phyloP scores from a whole-genome alignment of 2,329 filamentous ascomycete genomes.

The Fusarium irregulare region DNA sequence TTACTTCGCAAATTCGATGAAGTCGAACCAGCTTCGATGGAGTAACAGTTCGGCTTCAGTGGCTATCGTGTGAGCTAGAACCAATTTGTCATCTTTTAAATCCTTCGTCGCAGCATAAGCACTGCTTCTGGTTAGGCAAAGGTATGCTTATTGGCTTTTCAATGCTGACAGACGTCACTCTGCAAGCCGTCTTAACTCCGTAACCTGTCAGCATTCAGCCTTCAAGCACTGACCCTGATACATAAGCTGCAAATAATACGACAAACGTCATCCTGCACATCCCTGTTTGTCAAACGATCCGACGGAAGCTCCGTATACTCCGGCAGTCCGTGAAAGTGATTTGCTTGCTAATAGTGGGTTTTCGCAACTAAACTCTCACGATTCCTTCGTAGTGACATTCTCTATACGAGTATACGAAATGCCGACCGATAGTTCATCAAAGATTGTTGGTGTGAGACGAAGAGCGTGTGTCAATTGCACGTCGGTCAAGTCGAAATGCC shows the following conservation, averaged over 20 bases:
- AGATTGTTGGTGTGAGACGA: slow-evolving; percentile 6
- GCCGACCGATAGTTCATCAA: neutral
- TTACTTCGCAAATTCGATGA: neutral
- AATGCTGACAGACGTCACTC: slow-evolving; percentile 1
- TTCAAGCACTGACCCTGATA: neutral
- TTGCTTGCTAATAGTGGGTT: neutral
- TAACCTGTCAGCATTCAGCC: neutral
- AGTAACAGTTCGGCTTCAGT: neutral
- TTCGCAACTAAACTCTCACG: neutral
- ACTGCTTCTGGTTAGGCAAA: no score
- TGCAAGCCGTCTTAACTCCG: neutral
- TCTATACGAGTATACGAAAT: neutral
- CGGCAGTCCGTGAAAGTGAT: neutral
- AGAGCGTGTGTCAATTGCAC: slow-evolving; percentile 33
- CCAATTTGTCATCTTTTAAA: neutral
- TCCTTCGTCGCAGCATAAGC: neutral
- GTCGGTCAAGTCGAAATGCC: slow-evolving; percentile 27
- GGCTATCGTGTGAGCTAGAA: neutral
- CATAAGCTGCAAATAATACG: neutral
- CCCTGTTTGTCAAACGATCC: neutral
- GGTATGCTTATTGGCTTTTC: neutral
- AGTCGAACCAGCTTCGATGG: neutral
- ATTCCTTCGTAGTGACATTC: neutral
- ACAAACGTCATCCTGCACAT: slow-evolving; percentile 5
- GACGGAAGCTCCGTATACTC: slow-evolving; percentile 15